A percentile compares a stretch with the other conserved stretches of the same genome.
Evolutionary conservation across 495 filamentous ascomycete species (phyloP).

Genomic region (Aspergillus nidulans): DNA sequence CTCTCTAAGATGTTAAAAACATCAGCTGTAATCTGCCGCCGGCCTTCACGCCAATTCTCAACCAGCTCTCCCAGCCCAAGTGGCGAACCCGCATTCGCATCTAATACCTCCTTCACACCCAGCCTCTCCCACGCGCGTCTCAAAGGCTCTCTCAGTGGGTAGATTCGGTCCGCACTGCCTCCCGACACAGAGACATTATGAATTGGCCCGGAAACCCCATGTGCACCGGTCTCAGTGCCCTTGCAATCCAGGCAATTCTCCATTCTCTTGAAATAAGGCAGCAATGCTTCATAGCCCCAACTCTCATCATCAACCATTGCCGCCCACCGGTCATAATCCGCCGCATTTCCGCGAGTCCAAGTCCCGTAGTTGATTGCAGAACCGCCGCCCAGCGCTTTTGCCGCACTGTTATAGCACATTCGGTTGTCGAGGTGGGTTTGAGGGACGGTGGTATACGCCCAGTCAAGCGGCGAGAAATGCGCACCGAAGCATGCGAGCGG

Average conservation of each 20-base stretch:
- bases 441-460: slow-evolving; percentile 21
- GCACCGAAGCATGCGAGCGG: slow-evolving; percentile 4
- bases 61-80: slow-evolving; percentile 23
- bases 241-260: slow-evolving; percentile 23
- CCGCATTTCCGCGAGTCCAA: slow-evolving; percentile 31
- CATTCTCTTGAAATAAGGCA: slow-evolving; percentile 30
- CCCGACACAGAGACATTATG: slow-evolving; percentile 13
- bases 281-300: slow-evolving; percentile 30
- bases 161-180: slow-evolving; percentile 31
- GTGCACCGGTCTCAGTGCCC: neutral
- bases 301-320: slow-evolving; percentile 21
- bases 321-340: slow-evolving; percentile 37
- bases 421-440: slow-evolving; percentile 26
- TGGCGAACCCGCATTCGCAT: slow-evolving; percentile 26
- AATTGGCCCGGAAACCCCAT: slow-evolving; percentile 11
- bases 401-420: slow-evolving; percentile 15
- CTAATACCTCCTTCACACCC: slow-evolving; percentile 21
- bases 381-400: slow-evolving; percentile 27
- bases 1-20: slow-evolving; percentile 22
- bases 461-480: slow-evolving; percentile 23
- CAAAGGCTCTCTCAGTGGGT: slow-evolving; percentile 25
- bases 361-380: slow-evolving; percentile 30
- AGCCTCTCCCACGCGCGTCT: slow-evolving; percentile 17
- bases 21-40: slow-evolving; percentile 25
- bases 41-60: slow-evolving; percentile 31